Evolutionary conservation across 306 rosid genomes (phyloP).

Genomic region (Pterocarpus santalinus): DNA sequence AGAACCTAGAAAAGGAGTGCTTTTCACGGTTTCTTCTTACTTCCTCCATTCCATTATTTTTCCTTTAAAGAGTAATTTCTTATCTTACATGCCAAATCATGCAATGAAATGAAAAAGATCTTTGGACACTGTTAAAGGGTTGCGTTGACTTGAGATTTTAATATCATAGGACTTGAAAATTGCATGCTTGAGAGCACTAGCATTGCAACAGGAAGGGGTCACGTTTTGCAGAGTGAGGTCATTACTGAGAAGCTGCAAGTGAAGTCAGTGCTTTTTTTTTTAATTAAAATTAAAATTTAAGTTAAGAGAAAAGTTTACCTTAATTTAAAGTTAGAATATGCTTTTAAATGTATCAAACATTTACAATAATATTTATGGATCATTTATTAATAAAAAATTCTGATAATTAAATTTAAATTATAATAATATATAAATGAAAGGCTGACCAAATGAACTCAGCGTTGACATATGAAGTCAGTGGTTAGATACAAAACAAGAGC

Average conservation of each 20-base stretch:
- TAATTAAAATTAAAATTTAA: too few species aligned
- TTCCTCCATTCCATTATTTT: neutral
- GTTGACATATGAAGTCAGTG: neutral
- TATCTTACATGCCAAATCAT: neutral
- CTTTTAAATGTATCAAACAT: too few species aligned
- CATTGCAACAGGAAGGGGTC: slow-evolving; percentile 4
- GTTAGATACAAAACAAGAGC: slow-evolving; percentile 4
- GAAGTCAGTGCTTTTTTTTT: neutral
- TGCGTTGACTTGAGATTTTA: slow-evolving; percentile 39
- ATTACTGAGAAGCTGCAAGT: neutral
- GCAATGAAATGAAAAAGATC: slow-evolving; percentile 1
- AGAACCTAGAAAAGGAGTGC: neutral
- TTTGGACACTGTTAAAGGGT: neutral
- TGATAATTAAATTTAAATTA: too few species aligned
- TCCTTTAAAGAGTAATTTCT: neutral
- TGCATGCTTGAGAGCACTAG: slow-evolving; percentile 27
- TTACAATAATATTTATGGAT: too few species aligned
- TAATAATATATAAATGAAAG: too few species aligned
- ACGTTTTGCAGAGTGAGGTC: slow-evolving; percentile 4
- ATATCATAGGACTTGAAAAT: neutral
- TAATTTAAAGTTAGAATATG: too few species aligned
- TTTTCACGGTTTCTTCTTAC: neutral
- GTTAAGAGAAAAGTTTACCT: too few species aligned
- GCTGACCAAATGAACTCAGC: too few species aligned
- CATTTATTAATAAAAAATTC: too few species aligned